Evolutionary conservation across 2,329 filamentous ascomycete species (phyloP), one percentile per base, ranked within the genome.

Genomic region (Elsinoe ampelina): DNA sequence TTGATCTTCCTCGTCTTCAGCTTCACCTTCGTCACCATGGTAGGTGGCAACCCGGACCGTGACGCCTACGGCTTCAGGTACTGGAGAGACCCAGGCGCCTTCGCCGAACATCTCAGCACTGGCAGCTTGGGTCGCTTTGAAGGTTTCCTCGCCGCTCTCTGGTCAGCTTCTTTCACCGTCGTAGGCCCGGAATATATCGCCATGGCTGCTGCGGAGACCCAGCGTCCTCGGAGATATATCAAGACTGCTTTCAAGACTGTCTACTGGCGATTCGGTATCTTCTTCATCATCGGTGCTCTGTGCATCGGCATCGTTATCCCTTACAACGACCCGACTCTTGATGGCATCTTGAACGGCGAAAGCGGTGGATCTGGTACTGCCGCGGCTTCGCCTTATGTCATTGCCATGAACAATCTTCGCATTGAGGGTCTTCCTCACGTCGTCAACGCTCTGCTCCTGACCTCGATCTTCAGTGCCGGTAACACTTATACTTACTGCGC

Each of bases 401-500:
- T 75, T 58, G 73, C 73, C 19, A 73, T 74, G 59, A 66, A 68
- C 54, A 73, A 76, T 39, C 68, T 75, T 7, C 72, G 72, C 22
- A 71, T 77, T 41, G 60, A 62, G 6, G 72, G 71, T 7, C 67
- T 77, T 12, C 75, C 75, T 3, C 67, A 74, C 48, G 63, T 71
- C 13, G 68, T 71, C 59, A 55, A 57, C 55, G 68, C 67, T 5
- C 61, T 70, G 10, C 59, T 71, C 71, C 65, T 80, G 48, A 80
- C 78, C 1, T 77, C 75, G 13, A 79, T 80, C 61, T 80, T 80
- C 68, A 78, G 75, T 1, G 78, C 78, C 10, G 79, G 76, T 20
- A 81, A 81, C 65, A 78, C 77, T 1, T 80, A 80, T 66, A 77
- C 75, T 12, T 81, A 80, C 67, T 76, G 73, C 56, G 77, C 77